A percentile compares a stretch with the other conserved stretches of the same genome.
Evolutionary conservation across 2,329 filamentous ascomycete species (phyloP).

Genomic region (Penicillium sp.): DNA sequence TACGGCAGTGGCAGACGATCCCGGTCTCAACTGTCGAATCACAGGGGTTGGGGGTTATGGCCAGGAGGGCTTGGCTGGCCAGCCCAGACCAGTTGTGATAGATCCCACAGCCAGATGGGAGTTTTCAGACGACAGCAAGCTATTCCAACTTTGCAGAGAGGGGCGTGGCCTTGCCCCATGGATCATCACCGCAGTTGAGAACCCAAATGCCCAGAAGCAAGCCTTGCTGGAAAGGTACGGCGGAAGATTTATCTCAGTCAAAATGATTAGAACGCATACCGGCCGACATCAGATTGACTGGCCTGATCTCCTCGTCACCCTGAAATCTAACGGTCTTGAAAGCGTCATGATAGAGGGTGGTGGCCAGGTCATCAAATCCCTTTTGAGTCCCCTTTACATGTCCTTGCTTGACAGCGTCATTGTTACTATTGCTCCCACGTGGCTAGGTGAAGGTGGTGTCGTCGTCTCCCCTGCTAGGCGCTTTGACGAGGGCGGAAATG

Average conservation of each 20-base stretch:
- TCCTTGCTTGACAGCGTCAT: slow-evolving; percentile 70
- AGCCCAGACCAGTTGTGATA: slow-evolving; percentile 77
- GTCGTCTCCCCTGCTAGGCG: slow-evolving; percentile 68
- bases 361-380: slow-evolving; percentile 73
- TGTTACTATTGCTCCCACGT: slow-evolving; percentile 83
- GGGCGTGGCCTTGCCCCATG: slow-evolving; percentile 70
- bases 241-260: slow-evolving; percentile 33
- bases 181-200: slow-evolving; percentile 52
- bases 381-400: slow-evolving; percentile 61
- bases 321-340: slow-evolving; percentile 58
- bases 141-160: slow-evolving; percentile 62
- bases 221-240: slow-evolving; percentile 31
- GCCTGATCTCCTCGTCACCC: slow-evolving; percentile 57
- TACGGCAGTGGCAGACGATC: slow-evolving; percentile 81
- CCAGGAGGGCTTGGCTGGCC: slow-evolving; percentile 49
- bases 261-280: slow-evolving; percentile 13
- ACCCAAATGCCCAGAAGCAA: slow-evolving; percentile 16
- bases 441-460: slow-evolving; percentile 79
- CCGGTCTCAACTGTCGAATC: slow-evolving; percentile 81
- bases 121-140: slow-evolving; percentile 59
- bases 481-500: slow-evolving; percentile 50
- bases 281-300: slow-evolving; percentile 49
- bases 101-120: slow-evolving; percentile 74
- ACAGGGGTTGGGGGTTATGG: slow-evolving; percentile 56
- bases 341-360: slow-evolving; percentile 94